These are phyloP conservation scores for Citrus glauca DNA, from an alignment of 345 rosid species.

Conservation along the genomic window DNA sequence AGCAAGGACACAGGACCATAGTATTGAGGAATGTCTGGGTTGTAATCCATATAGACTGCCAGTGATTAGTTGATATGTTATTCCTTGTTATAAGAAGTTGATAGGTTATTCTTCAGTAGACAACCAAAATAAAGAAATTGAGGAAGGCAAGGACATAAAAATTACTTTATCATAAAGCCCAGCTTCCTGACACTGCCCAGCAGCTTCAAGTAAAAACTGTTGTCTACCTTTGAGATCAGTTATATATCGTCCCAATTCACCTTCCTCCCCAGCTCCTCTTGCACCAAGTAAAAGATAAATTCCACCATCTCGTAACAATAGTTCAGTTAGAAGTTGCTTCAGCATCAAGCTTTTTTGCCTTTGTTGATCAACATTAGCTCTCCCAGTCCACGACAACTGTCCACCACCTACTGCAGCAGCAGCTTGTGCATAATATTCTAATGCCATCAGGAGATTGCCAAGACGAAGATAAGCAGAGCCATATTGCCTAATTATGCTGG, in stretches of 20 bases:
- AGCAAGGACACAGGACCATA: neutral
- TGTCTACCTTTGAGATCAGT: conserved; percentile 59
- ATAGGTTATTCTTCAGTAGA: neutral
- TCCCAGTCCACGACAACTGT: conserved; percentile 78
- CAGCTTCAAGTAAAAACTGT: conserved; percentile 87
- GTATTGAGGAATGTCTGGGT: neutral
- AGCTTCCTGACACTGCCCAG: conserved; percentile 80
- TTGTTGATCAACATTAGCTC: conserved; percentile 74
- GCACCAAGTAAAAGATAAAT: conserved; percentile 75
- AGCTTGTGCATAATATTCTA: conserved; percentile 97
- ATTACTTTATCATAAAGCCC: conserved; percentile 89
- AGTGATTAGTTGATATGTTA: neutral
- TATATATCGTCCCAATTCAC: conserved; percentile 73
- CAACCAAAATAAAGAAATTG: neutral
- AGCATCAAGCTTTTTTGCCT: conserved; percentile 87
- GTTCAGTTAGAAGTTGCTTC: conserved; percentile 87
- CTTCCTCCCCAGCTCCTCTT: conserved; percentile 90
- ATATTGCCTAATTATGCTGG: conserved; percentile 88
- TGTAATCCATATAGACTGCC: neutral
- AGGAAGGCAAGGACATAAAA: conserved; percentile 15
- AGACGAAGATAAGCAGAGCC: conserved; percentile 78
- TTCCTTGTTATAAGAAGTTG: neutral
- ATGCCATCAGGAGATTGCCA: conserved; percentile 70
- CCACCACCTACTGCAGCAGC: conserved; percentile 97
- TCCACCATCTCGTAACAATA: conserved; percentile 86